phyloP scores from a whole-genome alignment of 768 basidiomycete genomes.

The Sporobolomyces pararoseus region DNA sequence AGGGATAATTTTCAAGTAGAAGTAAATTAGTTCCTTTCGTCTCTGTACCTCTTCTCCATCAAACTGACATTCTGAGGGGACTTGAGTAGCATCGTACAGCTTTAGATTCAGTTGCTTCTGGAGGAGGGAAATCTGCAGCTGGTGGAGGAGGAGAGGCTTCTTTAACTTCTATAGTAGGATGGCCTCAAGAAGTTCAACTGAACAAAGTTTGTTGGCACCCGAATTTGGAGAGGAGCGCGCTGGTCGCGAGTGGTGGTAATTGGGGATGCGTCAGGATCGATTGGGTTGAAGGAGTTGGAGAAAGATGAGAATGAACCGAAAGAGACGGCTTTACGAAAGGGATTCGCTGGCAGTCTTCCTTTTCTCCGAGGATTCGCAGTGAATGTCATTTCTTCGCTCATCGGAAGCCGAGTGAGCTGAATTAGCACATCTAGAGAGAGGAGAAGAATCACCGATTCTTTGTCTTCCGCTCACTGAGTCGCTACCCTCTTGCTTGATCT shows the following conservation, averaged over 20 bases:
- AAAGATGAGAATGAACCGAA: slow-evolving; percentile 46
- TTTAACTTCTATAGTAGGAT: not conserved
- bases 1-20: slow-evolving; percentile 78
- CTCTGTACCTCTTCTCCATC: not conserved
- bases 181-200: slow-evolving; percentile 5
- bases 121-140: not conserved
- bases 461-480: no score
- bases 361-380: no score
- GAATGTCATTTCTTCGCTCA: no score
- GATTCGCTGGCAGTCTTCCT: not conserved
- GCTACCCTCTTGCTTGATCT: no score
- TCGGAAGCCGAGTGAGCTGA: no score
- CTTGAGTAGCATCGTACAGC: slow-evolving; percentile 1
- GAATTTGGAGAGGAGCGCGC: slow-evolving; percentile 13
- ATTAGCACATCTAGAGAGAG: no score
- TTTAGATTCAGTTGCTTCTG: not conserved
- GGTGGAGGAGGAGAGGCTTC: not conserved
- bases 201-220: slow-evolving; percentile 21
- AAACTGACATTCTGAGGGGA: not conserved
- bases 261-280: slow-evolving; percentile 17
- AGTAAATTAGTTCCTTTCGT: no score
- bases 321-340: slow-evolving; percentile 19
- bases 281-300: not conserved
- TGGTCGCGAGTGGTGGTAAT: slow-evolving; percentile 16
- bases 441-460: no score